phyloP scores from a whole-genome alignment of 495 filamentous ascomycete species.

The Durotheca rogersii region DNA sequence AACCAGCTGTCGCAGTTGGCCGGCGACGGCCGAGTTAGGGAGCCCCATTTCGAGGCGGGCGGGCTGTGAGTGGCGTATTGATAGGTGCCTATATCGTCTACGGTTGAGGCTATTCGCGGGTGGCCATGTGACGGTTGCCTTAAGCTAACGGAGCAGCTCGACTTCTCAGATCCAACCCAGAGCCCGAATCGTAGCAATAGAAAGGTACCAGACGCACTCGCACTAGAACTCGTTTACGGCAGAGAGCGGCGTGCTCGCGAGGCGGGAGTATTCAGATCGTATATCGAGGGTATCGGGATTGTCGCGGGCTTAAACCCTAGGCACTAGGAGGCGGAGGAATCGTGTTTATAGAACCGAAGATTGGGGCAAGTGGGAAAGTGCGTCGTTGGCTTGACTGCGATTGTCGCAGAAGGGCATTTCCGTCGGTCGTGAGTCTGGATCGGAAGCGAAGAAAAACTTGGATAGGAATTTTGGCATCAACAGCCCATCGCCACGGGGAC shows the following conservation, averaged over 20 bases:
- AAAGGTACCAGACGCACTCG: conserved; percentile 4
- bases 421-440: conserved; percentile 4
- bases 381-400: conserved; percentile 14
- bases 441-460: conserved; percentile 7
- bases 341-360: neutral
- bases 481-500: conserved; percentile 1
- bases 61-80: conserved; percentile 7
- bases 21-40: conserved; percentile 62
- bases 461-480: conserved; percentile 14
- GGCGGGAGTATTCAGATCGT: neutral
- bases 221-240: neutral
- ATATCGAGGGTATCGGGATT: conserved; percentile 17
- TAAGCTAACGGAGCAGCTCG: conserved; percentile 12
- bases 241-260: neutral
- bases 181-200: neutral
- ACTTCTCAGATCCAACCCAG: conserved; percentile 5
- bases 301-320: conserved; percentile 3
- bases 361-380: conserved; percentile 17
- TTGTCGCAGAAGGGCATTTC: conserved; percentile 26
- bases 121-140: conserved; percentile 34
- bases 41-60: conserved; percentile 64
- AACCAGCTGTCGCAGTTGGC: conserved; percentile 79
- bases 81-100: conserved; percentile 4
- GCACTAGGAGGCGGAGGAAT: conserved; percentile 5
- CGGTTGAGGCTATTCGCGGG: conserved; percentile 19